phyloP scores from a whole-genome alignment of 768 basidiomycete species.

The Auriscalpium vulgare region DNA sequence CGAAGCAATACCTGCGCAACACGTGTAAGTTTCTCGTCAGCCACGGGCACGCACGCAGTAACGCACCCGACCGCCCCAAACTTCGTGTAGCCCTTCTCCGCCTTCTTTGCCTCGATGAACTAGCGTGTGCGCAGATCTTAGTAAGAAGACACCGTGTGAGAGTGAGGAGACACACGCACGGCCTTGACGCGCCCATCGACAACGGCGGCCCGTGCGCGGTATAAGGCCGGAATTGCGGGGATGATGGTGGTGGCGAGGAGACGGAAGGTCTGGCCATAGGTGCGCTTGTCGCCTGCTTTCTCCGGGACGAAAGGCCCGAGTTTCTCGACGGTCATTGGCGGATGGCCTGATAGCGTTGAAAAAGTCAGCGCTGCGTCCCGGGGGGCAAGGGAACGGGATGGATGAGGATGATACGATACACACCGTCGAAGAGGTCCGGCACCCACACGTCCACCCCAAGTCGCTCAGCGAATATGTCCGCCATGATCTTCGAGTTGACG shows the following conservation, averaged over 20 bases:
- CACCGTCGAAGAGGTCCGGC: conserved; percentile 53
- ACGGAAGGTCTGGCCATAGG: conserved; percentile 14
- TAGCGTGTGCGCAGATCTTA: conserved; percentile 3
- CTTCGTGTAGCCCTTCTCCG: conserved; percentile 30
- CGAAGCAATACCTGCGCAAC: conserved; percentile 25
- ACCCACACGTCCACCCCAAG: conserved; percentile 58
- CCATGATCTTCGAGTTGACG: conserved; percentile 47
- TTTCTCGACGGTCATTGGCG: conserved; percentile 19
- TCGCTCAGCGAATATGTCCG: conserved; percentile 41
- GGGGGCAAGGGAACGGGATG: not conserved
- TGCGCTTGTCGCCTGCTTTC: conserved; percentile 19
- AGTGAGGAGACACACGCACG: conserved; percentile 10
- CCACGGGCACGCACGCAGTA: too few relatives aligned
- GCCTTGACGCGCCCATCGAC: conserved; percentile 20
- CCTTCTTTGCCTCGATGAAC: conserved; percentile 31
- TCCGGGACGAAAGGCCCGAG: conserved; percentile 25
- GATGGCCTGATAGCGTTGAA: conserved; percentile 18
- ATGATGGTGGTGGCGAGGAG: conserved; percentile 14
- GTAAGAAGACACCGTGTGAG: not conserved
- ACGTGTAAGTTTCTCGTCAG: too few relatives aligned
- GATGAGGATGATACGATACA: conserved; percentile 2
- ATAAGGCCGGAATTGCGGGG: conserved; percentile 14
- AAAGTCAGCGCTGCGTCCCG: too few relatives aligned
- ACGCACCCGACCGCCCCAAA: conserved; percentile 33
- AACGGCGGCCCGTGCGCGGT: conserved; percentile 20